These are phyloP conservation scores for Cercophora scortea DNA, from an alignment of 495 filamentous ascomycete genomes.

Conservation along the genomic window DNA sequence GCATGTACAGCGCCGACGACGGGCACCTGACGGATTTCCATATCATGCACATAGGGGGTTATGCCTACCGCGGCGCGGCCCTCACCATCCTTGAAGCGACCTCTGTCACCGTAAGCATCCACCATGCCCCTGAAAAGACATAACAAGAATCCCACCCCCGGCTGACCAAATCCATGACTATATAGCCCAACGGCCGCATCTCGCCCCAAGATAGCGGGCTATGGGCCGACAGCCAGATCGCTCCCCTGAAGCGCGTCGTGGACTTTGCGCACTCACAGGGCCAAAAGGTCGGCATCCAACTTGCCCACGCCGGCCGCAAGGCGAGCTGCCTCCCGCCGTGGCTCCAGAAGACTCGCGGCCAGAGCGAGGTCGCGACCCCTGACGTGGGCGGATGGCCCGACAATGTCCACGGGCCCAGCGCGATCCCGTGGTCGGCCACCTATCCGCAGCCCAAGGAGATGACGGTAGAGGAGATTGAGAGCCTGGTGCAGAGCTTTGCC, in stretches of 20 bases:
- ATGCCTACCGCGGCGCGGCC: constrained; percentile 54
- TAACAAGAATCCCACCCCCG: too few species aligned
- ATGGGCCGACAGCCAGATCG: constrained; percentile 64
- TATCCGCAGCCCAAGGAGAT: constrained; percentile 48
- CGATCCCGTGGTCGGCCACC: constrained; percentile 35
- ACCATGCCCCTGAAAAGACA: too few species aligned
- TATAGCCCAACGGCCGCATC: constrained; percentile 56
- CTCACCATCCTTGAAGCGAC: constrained; percentile 65
- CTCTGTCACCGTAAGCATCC: constrained; percentile 37
- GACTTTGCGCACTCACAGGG: constrained; percentile 56
- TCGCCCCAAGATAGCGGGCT: constrained; percentile 61
- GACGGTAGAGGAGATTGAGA: constrained; percentile 53
- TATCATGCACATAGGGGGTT: constrained; percentile 53
- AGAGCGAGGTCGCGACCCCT: constrained; percentile 34
- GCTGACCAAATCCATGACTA: too few species aligned
- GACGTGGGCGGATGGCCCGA: constrained; percentile 60
- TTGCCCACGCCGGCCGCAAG: constrained; percentile 70
- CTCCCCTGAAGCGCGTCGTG: constrained; percentile 51
- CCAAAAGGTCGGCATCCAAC: constrained; percentile 62
- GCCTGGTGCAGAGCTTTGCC: constrained; percentile 53
- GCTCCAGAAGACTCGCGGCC: constrained; percentile 16
- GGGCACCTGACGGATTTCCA: constrained; percentile 68
- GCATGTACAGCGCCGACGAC: constrained; percentile 60
- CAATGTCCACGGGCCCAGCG: constrained; percentile 45
- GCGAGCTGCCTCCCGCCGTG: constrained; percentile 57